These are phyloP conservation scores for Petunia axillaris DNA, from an alignment of 257 asterid genomes.

Conservation along the genomic window DNA sequence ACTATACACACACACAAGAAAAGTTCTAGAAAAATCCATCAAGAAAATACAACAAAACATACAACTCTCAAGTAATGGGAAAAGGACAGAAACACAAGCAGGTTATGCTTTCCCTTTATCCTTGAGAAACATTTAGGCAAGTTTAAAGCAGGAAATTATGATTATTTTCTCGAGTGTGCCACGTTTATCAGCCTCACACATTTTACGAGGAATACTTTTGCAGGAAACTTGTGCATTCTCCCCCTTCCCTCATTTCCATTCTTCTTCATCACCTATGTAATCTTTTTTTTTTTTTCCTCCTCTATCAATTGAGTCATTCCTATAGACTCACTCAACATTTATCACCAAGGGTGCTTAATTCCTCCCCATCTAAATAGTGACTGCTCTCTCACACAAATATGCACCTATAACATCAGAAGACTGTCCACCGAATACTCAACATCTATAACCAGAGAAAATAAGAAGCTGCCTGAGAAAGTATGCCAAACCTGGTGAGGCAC, in stretches of 20 bases:
- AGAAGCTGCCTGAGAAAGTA: constrained; percentile 1
- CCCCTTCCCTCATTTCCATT: constrained; percentile 15
- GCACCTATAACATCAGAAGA: constrained; percentile 17
- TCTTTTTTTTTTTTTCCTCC: not conserved
- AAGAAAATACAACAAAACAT: constrained; percentile 5
- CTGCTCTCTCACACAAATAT: not conserved
- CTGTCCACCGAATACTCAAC: not conserved
- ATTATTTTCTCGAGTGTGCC: not conserved
- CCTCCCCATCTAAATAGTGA: not conserved
- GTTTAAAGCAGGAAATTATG: not conserved
- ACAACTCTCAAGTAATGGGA: not conserved
- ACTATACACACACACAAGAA: not conserved
- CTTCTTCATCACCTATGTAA: not conserved
- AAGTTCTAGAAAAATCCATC: not conserved
- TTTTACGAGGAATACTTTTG: not conserved
- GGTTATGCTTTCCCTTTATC: not conserved
- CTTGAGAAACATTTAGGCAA: not conserved
- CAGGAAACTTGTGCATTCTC: constrained; percentile 8
- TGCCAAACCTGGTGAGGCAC: constrained; percentile 1
- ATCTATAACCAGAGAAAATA: not conserved
- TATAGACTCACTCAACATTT: not conserved
- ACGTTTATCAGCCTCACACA: not conserved
- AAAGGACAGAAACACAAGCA: not conserved
- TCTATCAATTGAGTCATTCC: not conserved
- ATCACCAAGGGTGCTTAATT: not conserved